Evolutionary conservation across 345 rosid genomes (phyloP).

Genomic region (Mallotus nudiflorus): DNA sequence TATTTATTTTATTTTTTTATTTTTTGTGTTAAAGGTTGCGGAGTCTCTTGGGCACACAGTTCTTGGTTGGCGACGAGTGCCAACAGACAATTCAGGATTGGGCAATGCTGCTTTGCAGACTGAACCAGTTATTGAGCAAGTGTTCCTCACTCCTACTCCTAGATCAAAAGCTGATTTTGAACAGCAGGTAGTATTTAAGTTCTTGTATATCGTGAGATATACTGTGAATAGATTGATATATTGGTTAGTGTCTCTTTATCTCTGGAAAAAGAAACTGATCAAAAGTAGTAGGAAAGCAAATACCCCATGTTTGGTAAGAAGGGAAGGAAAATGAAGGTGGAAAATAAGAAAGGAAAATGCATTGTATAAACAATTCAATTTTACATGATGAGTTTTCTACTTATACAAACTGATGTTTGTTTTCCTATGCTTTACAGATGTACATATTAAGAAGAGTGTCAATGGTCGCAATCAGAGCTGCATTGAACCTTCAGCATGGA

Average conservation of each 20-base stretch:
- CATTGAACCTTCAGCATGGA: constrained; percentile 87
- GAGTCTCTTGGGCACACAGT: constrained; percentile 93
- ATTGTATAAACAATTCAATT: too few species aligned
- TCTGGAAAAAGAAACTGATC: too few species aligned
- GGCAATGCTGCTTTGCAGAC: constrained; percentile 88
- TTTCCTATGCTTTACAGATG: constrained; percentile 55
- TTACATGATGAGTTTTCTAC: too few species aligned
- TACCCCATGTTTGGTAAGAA: too few species aligned
- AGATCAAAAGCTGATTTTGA: constrained; percentile 82
- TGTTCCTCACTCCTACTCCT: constrained; percentile 71
- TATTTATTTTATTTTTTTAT: neutral
- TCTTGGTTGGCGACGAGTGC: constrained; percentile 92
- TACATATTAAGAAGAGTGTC: constrained; percentile 88
- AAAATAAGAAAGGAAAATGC: too few species aligned
- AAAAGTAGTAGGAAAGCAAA: too few species aligned
- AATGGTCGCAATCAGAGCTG: constrained; percentile 96
- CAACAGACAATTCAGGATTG: constrained; percentile 78
- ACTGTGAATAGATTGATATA: too few species aligned
- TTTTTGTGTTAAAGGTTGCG: constrained; percentile 59
- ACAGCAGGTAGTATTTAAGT: constrained; percentile 60
- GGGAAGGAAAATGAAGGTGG: too few species aligned
- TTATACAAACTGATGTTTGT: neutral
- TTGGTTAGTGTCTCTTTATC: too few species aligned
- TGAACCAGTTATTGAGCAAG: constrained; percentile 93
- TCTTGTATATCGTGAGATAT: too few species aligned